Conservation (phyloP, 1,284 basidiomycete genomes). For the Malassezia nana region DNA sequence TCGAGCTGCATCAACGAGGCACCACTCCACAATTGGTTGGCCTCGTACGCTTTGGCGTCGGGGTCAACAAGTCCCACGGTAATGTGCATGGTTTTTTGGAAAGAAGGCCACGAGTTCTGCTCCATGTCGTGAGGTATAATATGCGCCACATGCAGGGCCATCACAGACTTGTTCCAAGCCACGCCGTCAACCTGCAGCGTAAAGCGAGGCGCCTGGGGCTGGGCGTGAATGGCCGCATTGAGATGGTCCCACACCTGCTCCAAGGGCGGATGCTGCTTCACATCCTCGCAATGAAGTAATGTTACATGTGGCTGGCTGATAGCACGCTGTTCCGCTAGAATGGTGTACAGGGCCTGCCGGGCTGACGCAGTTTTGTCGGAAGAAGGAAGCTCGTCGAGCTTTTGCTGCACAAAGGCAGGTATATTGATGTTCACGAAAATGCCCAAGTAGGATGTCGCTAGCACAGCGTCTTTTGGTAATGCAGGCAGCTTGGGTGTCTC, state of each 20-base stretch:
- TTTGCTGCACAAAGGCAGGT: background rate
- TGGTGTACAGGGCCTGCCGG: slow-evolving; percentile 11
- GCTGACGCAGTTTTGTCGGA: background rate
- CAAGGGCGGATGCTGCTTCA: background rate
- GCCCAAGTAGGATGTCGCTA: slow-evolving; percentile 29
- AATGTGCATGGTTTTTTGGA: slow-evolving; percentile 55
- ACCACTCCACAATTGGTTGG: slow-evolving; percentile 48
- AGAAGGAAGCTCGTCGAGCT: slow-evolving; percentile 13
- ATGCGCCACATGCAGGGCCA: slow-evolving; percentile 53
- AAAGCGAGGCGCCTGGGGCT: slow-evolving; percentile 50
- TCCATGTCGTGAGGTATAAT: background rate
- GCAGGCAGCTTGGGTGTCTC: slow-evolving; percentile 16
- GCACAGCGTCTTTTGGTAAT: slow-evolving; percentile 1
- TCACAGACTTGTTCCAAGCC: slow-evolving; percentile 67
- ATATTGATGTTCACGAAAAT: slow-evolving; percentile 28
- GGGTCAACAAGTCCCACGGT: slow-evolving; percentile 68
- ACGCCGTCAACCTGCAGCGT: slow-evolving; percentile 49
- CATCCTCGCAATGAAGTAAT: slow-evolving; percentile 57
- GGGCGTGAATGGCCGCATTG: slow-evolving; percentile 14
- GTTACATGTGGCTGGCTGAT: slow-evolving; percentile 68
- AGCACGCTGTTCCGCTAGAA: slow-evolving; percentile 53
- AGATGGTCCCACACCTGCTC: slow-evolving; percentile 36
- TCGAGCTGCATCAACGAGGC: background rate
- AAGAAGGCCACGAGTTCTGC: background rate
- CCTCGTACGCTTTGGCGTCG: slow-evolving; percentile 62